Percentiles rank a stretch among this genome's conserved stretches.
phyloP scores from a whole-genome alignment of 441 rosid species.

The Kokia cookei region DNA sequence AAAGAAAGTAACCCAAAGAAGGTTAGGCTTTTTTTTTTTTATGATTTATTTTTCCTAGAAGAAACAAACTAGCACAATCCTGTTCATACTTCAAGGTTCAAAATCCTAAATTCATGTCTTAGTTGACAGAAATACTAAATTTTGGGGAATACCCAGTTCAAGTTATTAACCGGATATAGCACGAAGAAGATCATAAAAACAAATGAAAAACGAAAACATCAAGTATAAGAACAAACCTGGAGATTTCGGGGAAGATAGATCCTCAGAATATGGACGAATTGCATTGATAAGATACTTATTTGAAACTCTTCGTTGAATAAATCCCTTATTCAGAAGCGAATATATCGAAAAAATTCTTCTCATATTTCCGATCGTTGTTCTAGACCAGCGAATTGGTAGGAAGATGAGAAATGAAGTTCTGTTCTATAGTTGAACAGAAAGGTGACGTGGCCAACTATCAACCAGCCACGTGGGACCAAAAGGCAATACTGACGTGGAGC shows the following conservation, averaged over 20 bases:
- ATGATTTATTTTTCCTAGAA: background rate
- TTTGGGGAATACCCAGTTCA: background rate
- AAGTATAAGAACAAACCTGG: constrained; percentile 29
- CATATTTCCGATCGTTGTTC: constrained; percentile 14
- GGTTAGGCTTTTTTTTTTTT: background rate
- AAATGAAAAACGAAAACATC: background rate
- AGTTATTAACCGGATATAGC: background rate
- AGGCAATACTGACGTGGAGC: background rate
- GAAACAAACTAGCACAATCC: background rate
- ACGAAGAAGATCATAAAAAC: background rate
- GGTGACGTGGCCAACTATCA: background rate
- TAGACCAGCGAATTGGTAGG: background rate
- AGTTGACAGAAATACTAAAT: background rate
- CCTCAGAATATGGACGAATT: constrained; percentile 30
- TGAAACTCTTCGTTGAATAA: constrained; percentile 17
- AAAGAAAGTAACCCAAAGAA: background rate
- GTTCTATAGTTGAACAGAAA: background rate
- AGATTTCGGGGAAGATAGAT: constrained; percentile 25
- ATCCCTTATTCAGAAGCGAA: constrained; percentile 18
- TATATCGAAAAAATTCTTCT: constrained; percentile 31
- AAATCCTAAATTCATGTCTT: background rate
- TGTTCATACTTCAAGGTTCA: background rate
- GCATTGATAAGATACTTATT: constrained; percentile 14
- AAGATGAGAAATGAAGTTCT: background rate
- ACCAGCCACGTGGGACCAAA: background rate